Base-by-base conservation (phyloP, 495 filamentous ascomycete genomes). In the Penicillium desertorum region DNA sequence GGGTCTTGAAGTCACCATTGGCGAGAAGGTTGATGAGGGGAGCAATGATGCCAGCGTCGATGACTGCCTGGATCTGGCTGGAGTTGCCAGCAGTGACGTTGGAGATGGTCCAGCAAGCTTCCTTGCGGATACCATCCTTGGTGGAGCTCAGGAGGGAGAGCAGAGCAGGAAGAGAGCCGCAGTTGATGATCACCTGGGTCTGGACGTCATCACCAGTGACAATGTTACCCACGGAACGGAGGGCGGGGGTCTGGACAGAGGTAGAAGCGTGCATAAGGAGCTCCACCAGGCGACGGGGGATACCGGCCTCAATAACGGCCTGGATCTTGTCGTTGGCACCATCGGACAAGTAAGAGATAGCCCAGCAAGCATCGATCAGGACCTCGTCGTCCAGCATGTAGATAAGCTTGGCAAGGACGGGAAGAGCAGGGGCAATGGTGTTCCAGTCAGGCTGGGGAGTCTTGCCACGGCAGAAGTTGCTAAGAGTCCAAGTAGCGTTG, bases 391-490 rank as follows among this genome's bases (percentile, higher is more conserved):
- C 95, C 16, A 99, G 82, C 52, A 95, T 98, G 75, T 98, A 99
- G 44, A 98, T 93, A 32, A 99, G 84, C 81, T 98, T 98, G 59
- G 94, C 83, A 56, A 99, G 87, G 43, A 99, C 91, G 4, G 94
- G 92, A n/a, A 99, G 86, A 37, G 95, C 95, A 43, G 95, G 95
- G 29, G 90, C 80, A 64, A 99, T 99, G 3, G 91, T 97, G 68
- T 87, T 82, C 95, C 95, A 99, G 71, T 99, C 94, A 19, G 95
- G 95, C 75, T 99, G 95, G 37, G 95, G 95, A 4, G 92, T 96
- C 83, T 98, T 99, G 75, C 95, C 95, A 81, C 95, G 93, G 79
- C 95, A 99, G 79, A 99, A 99, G 79, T 99, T 99, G 81, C 95
- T 98, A 50, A 99, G 80, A 23, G 95, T 99, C 95, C 95, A 99